Base-by-base conservation (phyloP, 164 flowering plant genomes). In the Tinospora cordifolia region DNA sequence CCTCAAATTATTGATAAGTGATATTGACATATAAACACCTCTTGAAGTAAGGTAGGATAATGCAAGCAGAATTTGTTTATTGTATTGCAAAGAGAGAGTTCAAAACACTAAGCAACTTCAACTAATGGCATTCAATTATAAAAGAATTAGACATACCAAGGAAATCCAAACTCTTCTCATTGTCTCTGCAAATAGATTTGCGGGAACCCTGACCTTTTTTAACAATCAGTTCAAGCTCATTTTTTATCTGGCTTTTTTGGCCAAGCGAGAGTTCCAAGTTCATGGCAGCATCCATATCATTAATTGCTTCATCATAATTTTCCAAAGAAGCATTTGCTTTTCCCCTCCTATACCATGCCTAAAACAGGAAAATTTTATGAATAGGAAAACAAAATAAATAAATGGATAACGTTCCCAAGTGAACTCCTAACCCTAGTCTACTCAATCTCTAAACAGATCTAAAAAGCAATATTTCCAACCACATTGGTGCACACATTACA, bases 341-440 rank as follows among this genome's bases (percentile, higher is more conserved):
- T 41, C 90, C 97, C 83, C 97, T 88, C 75, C 93, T 79, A 73
- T 87, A 93, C 97, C 98, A 93, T 65, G 93, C 97, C 98, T 92
- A 74, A 64, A 78, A 24, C 34, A 68, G 39, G 65, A n/a, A 65
- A 3, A 25, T 6, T 24, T 27, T 25, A 30, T 3, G 25, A n/a
- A 6, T 41, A n/a, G 46, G 46, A 8, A 34, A 58, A 69, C 10
- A 25, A 13, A 0, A 12, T 63, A 39, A 66, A 17, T 26, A 67
- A 59, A 66, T 17, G 57, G 38, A 5, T 69, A 11, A 65, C 22
- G n/a, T 0, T 30, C 41, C 30, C 3, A 63, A 27, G 8, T 30
- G n/a, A 27, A 63, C 13, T 15, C 46, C 8, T 41, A 4, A 41
- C 46, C 46, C 46, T 41, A 41, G 1, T 41, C 13, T 41, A 41